These are phyloP conservation scores for Botrytis sinoallii DNA, from an alignment of 2,329 filamentous ascomycete species.

Conservation along the genomic window DNA sequence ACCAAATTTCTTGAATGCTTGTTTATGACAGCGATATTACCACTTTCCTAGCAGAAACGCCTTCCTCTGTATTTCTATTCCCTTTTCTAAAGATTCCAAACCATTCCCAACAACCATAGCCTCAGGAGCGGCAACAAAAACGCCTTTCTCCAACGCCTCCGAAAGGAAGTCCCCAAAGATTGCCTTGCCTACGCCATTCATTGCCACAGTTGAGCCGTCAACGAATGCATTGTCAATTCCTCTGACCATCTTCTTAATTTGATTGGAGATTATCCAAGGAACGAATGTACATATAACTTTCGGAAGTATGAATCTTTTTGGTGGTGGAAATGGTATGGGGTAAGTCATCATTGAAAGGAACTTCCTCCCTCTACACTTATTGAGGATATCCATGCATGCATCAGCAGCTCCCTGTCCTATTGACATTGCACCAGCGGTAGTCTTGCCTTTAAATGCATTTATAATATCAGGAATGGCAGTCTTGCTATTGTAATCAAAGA, in stretches of 20 bases:
- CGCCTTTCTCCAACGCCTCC: slow-evolving; percentile 38
- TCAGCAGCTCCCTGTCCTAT: slow-evolving; percentile 5
- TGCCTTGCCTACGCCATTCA: slow-evolving; percentile 22
- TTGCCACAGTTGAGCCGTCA: neutral
- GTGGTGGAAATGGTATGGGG: slow-evolving; percentile 2
- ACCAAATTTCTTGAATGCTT: neutral
- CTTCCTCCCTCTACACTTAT: slow-evolving; percentile 8
- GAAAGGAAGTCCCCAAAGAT: slow-evolving; percentile 42
- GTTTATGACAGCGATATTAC: slow-evolving; percentile 16
- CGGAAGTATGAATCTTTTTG: slow-evolving; percentile 6
- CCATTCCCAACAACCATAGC: slow-evolving; percentile 43
- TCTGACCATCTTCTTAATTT: neutral
- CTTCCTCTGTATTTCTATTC: slow-evolving; percentile 35
- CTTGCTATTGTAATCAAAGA: slow-evolving; percentile 41
- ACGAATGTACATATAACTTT: neutral
- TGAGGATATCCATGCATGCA: slow-evolving; percentile 14
- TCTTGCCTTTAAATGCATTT: slow-evolving; percentile 29
- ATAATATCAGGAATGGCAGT: slow-evolving; percentile 23
- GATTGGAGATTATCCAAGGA: neutral
- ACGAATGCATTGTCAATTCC: slow-evolving; percentile 11
- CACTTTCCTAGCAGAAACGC: slow-evolving; percentile 25
- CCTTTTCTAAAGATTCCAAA: slow-evolving; percentile 42
- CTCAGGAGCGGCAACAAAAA: slow-evolving; percentile 40
- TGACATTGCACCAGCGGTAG: slow-evolving; percentile 33
- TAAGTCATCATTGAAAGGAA: slow-evolving; percentile 6